Evolutionary conservation across 306 rosid species (phyloP), one percentile per base, ranked within the genome.

Genomic region (Vigna reflexopilosa): DNA sequence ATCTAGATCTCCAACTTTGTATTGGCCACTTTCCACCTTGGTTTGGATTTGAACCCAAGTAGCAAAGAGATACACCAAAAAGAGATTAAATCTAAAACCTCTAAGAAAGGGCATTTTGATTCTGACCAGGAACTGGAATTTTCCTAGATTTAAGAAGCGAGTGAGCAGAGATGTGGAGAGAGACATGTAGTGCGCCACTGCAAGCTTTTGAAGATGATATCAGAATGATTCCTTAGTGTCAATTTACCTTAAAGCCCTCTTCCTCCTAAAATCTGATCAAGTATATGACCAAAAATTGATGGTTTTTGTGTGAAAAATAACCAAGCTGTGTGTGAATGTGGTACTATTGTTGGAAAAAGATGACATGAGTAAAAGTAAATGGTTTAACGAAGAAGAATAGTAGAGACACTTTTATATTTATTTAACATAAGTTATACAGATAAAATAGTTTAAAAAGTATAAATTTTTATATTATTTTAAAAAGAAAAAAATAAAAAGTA

Each of bases 1-100:
- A 80, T 88, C 86, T 70, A 93, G 86, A 84, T 93, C 98, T 85
- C 98, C 98, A 72, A 93, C 98, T 81, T 93, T 90, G 88, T 85
- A 86, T 30, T 83, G 86, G 38, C 28, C 86, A 80, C 87, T 81
- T 12, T 56, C 32, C 6, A 88, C 93, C 55, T 54, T 57, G 77
- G 87, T 77, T 64, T 82, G 85, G 49, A 87, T 36, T 76, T 51
- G 45, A 38, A 87, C 2, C 32, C 83, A 17, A 17, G 78, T 26
- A 10, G 90, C 77, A 12, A 88, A 72, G 24, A 81, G 81, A 66
- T 79, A 9, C 54, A 70, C 80, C 77, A 82, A 34, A 10, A 75
- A 64, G 52, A 24, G 30, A 47, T 28, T 54, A 30, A 54, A 45
- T 68, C 58, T 47, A 48, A 40, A 67, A 62, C 67, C 80, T 45